Conservation (phyloP, 116 monocot species). For the Trichopus zeylanicus region DNA sequence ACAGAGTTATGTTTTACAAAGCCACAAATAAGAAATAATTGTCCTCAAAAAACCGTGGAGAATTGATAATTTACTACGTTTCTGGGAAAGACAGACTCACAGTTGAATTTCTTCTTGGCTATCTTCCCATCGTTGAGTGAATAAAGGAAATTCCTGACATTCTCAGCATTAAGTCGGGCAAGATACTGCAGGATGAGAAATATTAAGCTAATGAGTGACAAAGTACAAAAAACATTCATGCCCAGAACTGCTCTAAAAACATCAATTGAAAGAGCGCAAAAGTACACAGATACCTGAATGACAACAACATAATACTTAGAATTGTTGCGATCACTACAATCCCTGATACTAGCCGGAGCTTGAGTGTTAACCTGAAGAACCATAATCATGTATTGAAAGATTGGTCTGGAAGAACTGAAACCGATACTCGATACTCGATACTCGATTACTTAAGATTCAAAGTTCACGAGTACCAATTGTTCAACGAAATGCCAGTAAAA, state of each 20-base stretch:
- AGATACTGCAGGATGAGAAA: slow-evolving; percentile 48
- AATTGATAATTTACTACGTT: neutral
- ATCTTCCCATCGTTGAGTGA: slow-evolving; percentile 68
- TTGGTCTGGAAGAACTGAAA: neutral
- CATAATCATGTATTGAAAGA: neutral
- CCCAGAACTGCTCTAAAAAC: neutral
- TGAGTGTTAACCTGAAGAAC: slow-evolving; percentile 82
- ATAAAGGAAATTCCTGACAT: slow-evolving; percentile 87
- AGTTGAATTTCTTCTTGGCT: slow-evolving; percentile 92
- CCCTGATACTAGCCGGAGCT: slow-evolving; percentile 54
- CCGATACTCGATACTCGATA: neutral
- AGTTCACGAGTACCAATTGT: slow-evolving; percentile 11
- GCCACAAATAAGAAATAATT: neutral
- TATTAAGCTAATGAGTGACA: neutral
- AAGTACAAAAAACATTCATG: neutral
- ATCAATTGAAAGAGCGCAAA: neutral
- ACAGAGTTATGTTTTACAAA: too few relatives aligned
- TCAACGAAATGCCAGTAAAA: slow-evolving; percentile 30
- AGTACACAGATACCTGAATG: slow-evolving; percentile 50
- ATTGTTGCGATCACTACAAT: slow-evolving; percentile 81
- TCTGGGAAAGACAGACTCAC: slow-evolving; percentile 36
- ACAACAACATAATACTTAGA: slow-evolving; percentile 94
- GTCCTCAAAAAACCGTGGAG: neutral
- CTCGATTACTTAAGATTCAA: too few relatives aligned
- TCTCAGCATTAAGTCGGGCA: slow-evolving; percentile 87